These are phyloP conservation scores for Phytophthora pistaciae DNA, from an alignment of 352 stramenopile species.

Conservation along the genomic window DNA sequence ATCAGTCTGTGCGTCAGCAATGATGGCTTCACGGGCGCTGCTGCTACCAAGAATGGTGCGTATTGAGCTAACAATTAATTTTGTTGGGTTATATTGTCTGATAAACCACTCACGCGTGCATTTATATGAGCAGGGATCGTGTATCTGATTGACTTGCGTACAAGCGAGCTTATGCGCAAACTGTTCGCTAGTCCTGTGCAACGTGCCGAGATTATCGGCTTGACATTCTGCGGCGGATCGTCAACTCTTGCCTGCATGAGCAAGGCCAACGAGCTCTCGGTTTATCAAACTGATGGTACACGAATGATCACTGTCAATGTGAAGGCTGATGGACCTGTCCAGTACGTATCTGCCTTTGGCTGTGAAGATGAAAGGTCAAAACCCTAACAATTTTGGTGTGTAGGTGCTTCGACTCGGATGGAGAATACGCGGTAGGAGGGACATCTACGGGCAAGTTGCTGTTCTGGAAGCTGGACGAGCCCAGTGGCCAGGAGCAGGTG, in stretches of 20 bases:
- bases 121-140: conserved; percentile 49
- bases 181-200: conserved; percentile 66
- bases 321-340: conserved; percentile 63
- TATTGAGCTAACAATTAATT: background rate
- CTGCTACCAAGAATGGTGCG: conserved; percentile 72
- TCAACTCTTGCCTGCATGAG: conserved; percentile 73
- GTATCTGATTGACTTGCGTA: conserved; percentile 78
- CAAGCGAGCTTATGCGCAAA: conserved; percentile 69
- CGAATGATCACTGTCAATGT: conserved; percentile 66
- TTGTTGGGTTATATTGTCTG: background rate
- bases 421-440: conserved; percentile 78
- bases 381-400: conserved; percentile 3
- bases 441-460: conserved; percentile 80
- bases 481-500: conserved; percentile 67
- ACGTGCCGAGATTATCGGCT: conserved; percentile 58
- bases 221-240: conserved; percentile 72
- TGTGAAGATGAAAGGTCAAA: background rate
- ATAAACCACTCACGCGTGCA: background rate
- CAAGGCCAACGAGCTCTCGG: conserved; percentile 70
- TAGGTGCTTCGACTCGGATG: conserved; percentile 84
- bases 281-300: conserved; percentile 74
- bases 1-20: conserved; percentile 72
- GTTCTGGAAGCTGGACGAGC: conserved; percentile 87
- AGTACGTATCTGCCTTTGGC: conserved; percentile 40
- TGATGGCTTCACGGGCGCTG: conserved; percentile 67